These are phyloP conservation scores for Globisporangium uncinulatum DNA, from an alignment of 352 stramenopile genomes.

Conservation along the genomic window DNA sequence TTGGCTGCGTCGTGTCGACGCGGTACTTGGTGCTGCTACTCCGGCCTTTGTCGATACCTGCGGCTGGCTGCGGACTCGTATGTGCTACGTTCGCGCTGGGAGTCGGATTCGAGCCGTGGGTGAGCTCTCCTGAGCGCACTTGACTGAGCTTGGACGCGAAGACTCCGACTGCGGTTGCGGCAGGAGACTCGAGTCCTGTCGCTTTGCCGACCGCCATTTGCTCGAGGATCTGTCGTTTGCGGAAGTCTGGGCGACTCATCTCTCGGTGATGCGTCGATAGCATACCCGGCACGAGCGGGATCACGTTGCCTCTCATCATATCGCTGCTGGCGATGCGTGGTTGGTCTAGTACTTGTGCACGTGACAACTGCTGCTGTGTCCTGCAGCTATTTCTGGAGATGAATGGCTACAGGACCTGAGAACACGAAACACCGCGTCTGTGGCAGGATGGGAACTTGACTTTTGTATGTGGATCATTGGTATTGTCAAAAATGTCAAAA, in stretches of 20 bases:
- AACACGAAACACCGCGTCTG: background rate
- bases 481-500: too few relatives aligned
- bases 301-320: background rate
- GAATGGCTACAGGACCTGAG: too few relatives aligned
- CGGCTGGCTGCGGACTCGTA: background rate
- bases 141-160: constrained; percentile 17
- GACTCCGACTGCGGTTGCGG: background rate
- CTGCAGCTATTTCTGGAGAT: background rate
- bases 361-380: background rate
- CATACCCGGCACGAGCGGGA: constrained; percentile 52
- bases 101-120: background rate
- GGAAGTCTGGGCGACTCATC: constrained; percentile 42
- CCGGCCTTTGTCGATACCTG: background rate
- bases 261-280: constrained; percentile 45
- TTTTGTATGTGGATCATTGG: background rate
- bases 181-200: constrained; percentile 1
- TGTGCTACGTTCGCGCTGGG: background rate
- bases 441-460: background rate
- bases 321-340: background rate
- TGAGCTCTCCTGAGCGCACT: background rate
- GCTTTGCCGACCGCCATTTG: constrained; percentile 52
- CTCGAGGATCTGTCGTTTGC: constrained; percentile 54
- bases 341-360: background rate
- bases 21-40: constrained; percentile 42
- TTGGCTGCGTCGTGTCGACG: constrained; percentile 37